phyloP scores from a whole-genome alignment of 768 basidiomycete genomes.

The Clitopilus passeckerianus region DNA sequence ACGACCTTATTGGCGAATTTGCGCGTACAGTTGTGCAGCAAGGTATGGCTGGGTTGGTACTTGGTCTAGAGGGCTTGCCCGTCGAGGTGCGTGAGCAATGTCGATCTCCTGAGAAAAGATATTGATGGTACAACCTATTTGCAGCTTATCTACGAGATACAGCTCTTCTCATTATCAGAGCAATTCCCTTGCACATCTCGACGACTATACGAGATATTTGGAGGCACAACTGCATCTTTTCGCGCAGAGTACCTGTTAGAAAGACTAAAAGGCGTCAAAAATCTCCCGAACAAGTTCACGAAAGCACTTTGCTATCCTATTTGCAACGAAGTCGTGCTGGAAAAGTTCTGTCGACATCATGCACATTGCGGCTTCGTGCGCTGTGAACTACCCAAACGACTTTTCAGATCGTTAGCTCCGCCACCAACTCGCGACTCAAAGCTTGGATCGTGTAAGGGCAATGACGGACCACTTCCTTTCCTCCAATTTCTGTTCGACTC shows the following conservation, averaged over 20 bases:
- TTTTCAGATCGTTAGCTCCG: conserved; percentile 53
- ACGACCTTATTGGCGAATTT: no score
- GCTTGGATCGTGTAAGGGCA: conserved; percentile 36
- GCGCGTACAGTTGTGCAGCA: no score
- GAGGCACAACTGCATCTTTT: conserved; percentile 48
- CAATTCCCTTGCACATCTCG: conserved; percentile 56
- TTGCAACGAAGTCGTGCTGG: conserved; percentile 52
- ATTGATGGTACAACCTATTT: not conserved
- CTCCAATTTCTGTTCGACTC: conserved; percentile 50
- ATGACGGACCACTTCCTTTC: conserved; percentile 59
- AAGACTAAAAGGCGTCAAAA: conserved; percentile 10
- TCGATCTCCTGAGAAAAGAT: conserved; percentile 4
- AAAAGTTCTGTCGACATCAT: conserved; percentile 32
- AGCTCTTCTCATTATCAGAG: conserved; percentile 63
- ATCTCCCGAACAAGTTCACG: conserved; percentile 30
- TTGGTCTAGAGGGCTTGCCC: conserved; percentile 27
- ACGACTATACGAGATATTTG: conserved; percentile 49
- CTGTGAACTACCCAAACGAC: conserved; percentile 57
- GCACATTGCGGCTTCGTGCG: conserved; percentile 23
- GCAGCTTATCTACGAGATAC: conserved; percentile 78
- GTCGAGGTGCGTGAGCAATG: conserved; percentile 28
- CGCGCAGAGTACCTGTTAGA: conserved; percentile 63
- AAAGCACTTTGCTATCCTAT: conserved; percentile 55
- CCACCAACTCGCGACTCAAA: conserved; percentile 10
- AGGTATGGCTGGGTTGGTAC: no score